A percentile compares a stretch with the other conserved stretches of the same genome.
These are phyloP conservation scores for Fraxinus americana DNA, from an alignment of 257 asterid species.

Conservation along the genomic window DNA sequence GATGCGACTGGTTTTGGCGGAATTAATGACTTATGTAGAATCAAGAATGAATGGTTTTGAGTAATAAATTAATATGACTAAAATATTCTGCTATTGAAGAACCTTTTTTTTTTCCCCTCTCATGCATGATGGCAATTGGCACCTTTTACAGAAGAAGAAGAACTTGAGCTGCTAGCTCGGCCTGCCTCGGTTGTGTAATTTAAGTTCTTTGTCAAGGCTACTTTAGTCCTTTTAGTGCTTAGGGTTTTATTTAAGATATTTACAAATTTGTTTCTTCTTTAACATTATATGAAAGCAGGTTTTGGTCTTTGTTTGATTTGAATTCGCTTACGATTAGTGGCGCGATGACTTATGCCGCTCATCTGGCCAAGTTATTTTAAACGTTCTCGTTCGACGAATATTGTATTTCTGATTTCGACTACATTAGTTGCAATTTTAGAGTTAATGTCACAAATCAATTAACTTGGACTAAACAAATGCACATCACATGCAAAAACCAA, in stretches of 20 bases:
- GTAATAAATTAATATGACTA: not conserved
- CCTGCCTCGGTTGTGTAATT: not conserved
- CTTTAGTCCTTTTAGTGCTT: not conserved
- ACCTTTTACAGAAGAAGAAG: not conserved
- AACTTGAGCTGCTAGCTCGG: not conserved
- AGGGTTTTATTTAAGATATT: not conserved
- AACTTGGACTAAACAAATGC: not conserved
- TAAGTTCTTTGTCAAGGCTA: not conserved
- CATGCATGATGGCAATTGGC: not conserved
- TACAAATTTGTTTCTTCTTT: not conserved
- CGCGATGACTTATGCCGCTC: not conserved
- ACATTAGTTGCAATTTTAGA: not conserved
- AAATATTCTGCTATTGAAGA: not conserved
- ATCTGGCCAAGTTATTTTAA: not conserved
- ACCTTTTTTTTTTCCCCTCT: too few relatives aligned
- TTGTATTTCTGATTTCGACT: not conserved
- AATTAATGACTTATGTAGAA: not conserved
- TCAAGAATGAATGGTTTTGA: not conserved
- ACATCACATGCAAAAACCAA: not conserved
- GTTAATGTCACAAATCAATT: not conserved
- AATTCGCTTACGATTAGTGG: not conserved
- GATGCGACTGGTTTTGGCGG: not conserved
- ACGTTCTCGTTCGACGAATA: not conserved
- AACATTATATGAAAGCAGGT: not conserved
- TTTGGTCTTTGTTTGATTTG: not conserved